Conservation (phyloP, 2,329 filamentous ascomycete genomes). For the Atkinsonella texensis region DNA sequence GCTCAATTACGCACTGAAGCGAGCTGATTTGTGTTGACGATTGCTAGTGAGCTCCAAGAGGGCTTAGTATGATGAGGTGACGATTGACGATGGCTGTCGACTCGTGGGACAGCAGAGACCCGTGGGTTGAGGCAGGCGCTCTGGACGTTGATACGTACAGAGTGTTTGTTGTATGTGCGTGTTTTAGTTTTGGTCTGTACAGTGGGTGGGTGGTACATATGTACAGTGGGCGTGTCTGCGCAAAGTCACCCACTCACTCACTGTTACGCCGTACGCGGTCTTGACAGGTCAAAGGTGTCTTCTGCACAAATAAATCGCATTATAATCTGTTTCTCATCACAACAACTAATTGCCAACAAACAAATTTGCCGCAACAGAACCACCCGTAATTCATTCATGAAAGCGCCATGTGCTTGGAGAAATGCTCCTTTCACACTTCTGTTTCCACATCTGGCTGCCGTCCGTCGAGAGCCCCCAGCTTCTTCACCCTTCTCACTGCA, state of each 20-base stretch:
- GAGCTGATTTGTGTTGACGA: not conserved
- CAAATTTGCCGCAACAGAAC: not conserved
- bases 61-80: not conserved
- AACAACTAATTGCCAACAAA: not conserved
- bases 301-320: not conserved
- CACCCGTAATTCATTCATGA: not conserved
- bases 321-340: not conserved
- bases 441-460: slow-evolving; percentile 84
- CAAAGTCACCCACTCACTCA: too few relatives aligned
- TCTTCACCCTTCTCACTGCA: slow-evolving; percentile 62
- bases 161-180: too few relatives aligned
- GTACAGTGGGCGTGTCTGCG: too few relatives aligned
- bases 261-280: too few relatives aligned
- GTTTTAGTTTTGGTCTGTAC: too few relatives aligned
- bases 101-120: too few relatives aligned
- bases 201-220: too few relatives aligned
- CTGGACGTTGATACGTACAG: too few relatives aligned
- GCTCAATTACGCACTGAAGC: not conserved
- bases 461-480: slow-evolving; percentile 65
- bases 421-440: slow-evolving; percentile 35
- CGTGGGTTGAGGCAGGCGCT: too few relatives aligned
- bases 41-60: not conserved
- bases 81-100: too few relatives aligned
- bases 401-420: not conserved
- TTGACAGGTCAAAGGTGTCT: too few relatives aligned